Base-by-base conservation (phyloP, 768 basidiomycete species). In the Lactifluus volemus region DNA sequence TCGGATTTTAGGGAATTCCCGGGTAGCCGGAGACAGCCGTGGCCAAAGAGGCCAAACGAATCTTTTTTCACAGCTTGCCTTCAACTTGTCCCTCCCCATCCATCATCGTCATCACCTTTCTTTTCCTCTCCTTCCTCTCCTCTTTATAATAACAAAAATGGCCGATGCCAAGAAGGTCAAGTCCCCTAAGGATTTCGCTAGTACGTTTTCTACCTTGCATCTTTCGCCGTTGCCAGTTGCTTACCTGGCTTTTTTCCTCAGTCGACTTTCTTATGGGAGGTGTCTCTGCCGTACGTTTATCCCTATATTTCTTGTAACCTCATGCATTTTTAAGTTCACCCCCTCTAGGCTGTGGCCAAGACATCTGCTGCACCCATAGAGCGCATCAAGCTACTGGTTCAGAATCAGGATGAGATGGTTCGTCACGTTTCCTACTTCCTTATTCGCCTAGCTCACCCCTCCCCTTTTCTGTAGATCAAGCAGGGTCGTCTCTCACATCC, bases 361-460 rank as follows among this genome's bases (percentile, higher is more conserved):
- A 98, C 97, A 67, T 90, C 89, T 67, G 97, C 97, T 69, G 97
- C 97, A 66, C 97, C 97, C 77, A 99, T 99, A 71, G 97, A 98
- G 85, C 94, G 97, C 73, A 96, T 99, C 78, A 99, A 99, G 82
- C 86, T 98, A 71, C 78, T 96, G 73, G 88, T 96, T 63, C 92
- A 98, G 79, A 98, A 97, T 80, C 96, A 98, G 85, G 96, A 95
- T 84, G 97, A 98, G 82, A 99, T 98, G 97, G 89, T 86, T n/a
- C 3, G 77, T 73, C n/a, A 59, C 12, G 38, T 59, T 17, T 48
- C 25, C 5, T 25, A 47, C 49, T 10, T 25, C 2, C 25, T 5
- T 34, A 0, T 51, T 57, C 17, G 48, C 10, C 3, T 38, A 4
- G 62, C 42, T 51, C 32, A 50, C 9, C 12, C 11, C 34, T 53